Base-by-base conservation (phyloP, 331 rosid species). In the Prunus yedoensis region DNA sequence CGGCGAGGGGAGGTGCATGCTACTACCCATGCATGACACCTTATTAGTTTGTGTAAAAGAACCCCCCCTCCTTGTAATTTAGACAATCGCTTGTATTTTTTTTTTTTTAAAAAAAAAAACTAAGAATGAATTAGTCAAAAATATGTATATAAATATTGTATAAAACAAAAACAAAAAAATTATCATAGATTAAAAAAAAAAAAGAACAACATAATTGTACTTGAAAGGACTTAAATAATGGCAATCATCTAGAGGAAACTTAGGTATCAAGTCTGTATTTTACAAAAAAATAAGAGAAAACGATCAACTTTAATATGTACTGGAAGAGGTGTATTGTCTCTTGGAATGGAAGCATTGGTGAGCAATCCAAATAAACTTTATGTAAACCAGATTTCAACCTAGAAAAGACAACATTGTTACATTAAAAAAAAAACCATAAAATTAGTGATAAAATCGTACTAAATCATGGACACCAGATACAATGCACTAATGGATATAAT, bases 401-500 rank as follows among this genome's bases (percentile, higher is more conserved):
- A 61, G 28, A n/a, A 28, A 38, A 6, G 10, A 30, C 63, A 43
- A 79, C 64, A 65, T 67, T 67, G 51, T 77, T 49, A 30, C 51
- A 64, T 14, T 62, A 60, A 41, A 47, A n/a, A 23, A 8, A 81
- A 21, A 14, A 54, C n/a, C 32, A 68, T 17, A 27, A 64, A 54
- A 72, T 16, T 32, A 74, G 32, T 4, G 9, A 43, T 18, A 41
- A 70, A 71, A 25, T 63, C 57, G 21, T 56, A 85, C 75, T 62
- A 62, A 74, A 79, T 74, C 28, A 66, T 74, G 86, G 72, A 58
- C 59, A 77, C 80, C 52, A 45, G 66, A 67, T 78, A 35, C 50
- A 79, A 49, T 74, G 82, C 86, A 76, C 88, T 70, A 38, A 60
- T 75, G 72, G 59, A 78, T 77, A 79, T 76, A 65, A 78, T 66